Evolutionary conservation across 108 stramenopile genomes (phyloP).

Genomic region (Cyclotella atomus): DNA sequence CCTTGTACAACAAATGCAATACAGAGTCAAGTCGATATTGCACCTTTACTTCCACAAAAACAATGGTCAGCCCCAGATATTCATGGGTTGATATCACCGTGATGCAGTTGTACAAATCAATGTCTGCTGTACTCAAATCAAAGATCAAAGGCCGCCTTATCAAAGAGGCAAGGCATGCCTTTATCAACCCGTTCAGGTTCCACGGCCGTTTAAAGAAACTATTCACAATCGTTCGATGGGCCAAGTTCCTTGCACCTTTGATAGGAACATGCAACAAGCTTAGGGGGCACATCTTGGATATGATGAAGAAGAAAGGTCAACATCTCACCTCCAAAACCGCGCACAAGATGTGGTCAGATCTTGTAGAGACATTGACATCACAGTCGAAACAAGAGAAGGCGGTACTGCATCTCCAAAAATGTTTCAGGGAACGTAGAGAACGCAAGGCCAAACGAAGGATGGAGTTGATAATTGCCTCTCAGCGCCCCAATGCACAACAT

Average conservation of each 20-base stretch:
- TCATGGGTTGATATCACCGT: constrained; percentile 23
- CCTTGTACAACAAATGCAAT: constrained; percentile 23
- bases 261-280: constrained; percentile 72
- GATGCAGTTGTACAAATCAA: constrained; percentile 10
- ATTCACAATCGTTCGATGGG: constrained; percentile 53
- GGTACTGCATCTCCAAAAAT: constrained; percentile 59
- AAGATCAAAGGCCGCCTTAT: constrained; percentile 22
- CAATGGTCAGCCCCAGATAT: constrained; percentile 26
- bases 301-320: constrained; percentile 55
- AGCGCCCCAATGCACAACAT: constrained; percentile 18
- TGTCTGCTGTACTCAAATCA: constrained; percentile 10
- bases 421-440: constrained; percentile 49
- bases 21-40: constrained; percentile 8
- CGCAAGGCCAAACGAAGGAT: constrained; percentile 38
- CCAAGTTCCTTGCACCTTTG: constrained; percentile 71
- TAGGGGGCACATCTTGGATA: constrained; percentile 52
- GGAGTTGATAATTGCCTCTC: constrained; percentile 18
- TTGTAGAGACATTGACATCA: constrained; percentile 30
- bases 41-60: constrained; percentile 1
- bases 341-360: constrained; percentile 24
- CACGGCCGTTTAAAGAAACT: constrained; percentile 23
- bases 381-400: constrained; percentile 48
- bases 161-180: constrained; percentile 27
- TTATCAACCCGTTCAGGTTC: constrained; percentile 42
- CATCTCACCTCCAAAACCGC: constrained; percentile 45